phyloP scores from a whole-genome alignment of 31 red algal genomes.

The Asparagopsis taxiformis region DNA sequence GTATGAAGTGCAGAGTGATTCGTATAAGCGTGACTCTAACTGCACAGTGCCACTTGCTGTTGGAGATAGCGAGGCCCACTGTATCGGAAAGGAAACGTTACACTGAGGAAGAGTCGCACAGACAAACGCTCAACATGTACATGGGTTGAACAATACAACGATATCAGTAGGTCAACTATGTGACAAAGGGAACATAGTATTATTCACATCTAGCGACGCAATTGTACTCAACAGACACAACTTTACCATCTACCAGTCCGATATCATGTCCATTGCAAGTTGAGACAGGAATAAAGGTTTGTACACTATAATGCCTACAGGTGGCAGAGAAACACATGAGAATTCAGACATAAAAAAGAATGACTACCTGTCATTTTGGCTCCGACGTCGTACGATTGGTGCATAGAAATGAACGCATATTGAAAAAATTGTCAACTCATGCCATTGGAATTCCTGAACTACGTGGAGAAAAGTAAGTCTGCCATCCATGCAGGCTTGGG shows the following conservation, averaged over 20 bases:
- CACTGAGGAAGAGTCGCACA: not conserved
- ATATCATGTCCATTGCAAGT: not conserved
- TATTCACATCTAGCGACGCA: not conserved
- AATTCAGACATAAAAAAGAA: no score
- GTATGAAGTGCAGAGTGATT: not conserved
- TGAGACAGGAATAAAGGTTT: no score
- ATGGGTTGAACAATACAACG: conserved; percentile 3
- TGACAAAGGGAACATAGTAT: not conserved
- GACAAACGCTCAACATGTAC: not conserved
- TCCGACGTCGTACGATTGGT: not conserved
- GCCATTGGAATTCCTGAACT: not conserved
- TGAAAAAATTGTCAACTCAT: not conserved
- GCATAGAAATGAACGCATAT: not conserved
- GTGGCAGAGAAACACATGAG: no score
- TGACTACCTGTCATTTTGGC: not conserved
- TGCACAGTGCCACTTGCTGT: not conserved
- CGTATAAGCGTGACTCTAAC: not conserved
- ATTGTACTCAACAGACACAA: not conserved
- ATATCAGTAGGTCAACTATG: not conserved
- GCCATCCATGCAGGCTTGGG: conserved; percentile 11
- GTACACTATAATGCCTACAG: no score
- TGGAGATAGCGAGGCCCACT: not conserved
- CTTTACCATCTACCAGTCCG: not conserved
- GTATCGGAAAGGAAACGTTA: not conserved
- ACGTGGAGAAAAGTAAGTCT: not conserved